Evolutionary conservation across 495 filamentous ascomycete genomes (phyloP), one percentile per base, ranked within the genome.

Genomic region (Copromyces sp.): DNA sequence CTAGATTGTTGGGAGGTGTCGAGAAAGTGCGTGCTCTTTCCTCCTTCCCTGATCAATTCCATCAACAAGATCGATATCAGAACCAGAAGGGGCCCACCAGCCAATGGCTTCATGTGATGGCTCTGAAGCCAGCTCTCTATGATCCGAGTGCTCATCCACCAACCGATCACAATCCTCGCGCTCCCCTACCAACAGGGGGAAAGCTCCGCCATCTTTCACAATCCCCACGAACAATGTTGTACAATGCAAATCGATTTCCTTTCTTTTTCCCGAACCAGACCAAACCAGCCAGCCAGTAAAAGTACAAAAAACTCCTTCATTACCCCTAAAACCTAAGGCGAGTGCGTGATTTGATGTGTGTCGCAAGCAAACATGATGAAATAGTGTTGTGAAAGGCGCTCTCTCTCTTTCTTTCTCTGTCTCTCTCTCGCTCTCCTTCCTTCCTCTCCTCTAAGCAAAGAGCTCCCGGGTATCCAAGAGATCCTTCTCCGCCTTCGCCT

Each of bases 381-480:
- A 69, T 41, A 42, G 68, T 65, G 7, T 47, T 47, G 29, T 65
- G 14, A 35, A 17, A 59, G 29, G 14, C 35, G 53, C 29, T 17
- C 53, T 35, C 53, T 6, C 53, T 65, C 53, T 65, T 12, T 65
- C 53, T 39, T 24, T 24, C 42, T 71, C 42, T 32, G 4, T 20
- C 16, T 9, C 24, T 29, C 47, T 16, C 32, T 53, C 38, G 45
- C 40, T 35, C 44, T 16, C 24, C 24, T 53, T 71, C 44, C 39
- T 12, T 45, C 69, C 40, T 14, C 8, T 39, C 29, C n/a, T 70
- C 83, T 80, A 98, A 80, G 90, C 90, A 85, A 98, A 99, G 61
- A 99, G 81, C 73, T 91, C 86, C 73, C 87, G 87, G 73, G 91
- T 91, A 83, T 97, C 95, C 80, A 98, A 82, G 74, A 90, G 90